Conservation (phyloP, 768 basidiomycete species). For the Amylocystis lapponica region DNA sequence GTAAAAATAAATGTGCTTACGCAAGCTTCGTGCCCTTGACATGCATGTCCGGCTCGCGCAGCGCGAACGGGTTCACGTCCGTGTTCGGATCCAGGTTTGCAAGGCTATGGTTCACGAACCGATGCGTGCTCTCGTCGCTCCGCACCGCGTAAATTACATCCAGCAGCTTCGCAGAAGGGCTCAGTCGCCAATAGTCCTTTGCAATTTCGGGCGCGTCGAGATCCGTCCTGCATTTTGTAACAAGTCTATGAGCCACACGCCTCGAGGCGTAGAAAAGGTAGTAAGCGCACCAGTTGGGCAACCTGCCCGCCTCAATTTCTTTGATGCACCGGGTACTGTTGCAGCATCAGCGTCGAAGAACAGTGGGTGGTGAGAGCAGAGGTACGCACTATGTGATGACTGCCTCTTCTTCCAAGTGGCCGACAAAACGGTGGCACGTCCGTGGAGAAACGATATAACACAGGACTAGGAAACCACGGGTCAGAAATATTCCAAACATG, state of each 20-base stretch:
- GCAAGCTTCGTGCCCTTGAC: constrained; percentile 72
- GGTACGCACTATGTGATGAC: constrained; percentile 77
- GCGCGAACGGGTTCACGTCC: constrained; percentile 87
- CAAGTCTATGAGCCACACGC: neutral
- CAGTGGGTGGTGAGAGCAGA: constrained; percentile 5
- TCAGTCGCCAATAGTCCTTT: constrained; percentile 91
- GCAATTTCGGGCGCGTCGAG: constrained; percentile 81
- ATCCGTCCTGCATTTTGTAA: constrained; percentile 43
- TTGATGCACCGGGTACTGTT: constrained; percentile 72
- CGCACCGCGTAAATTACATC: constrained; percentile 91
- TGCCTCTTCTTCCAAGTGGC: constrained; percentile 91
- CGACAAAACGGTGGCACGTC: constrained; percentile 88
- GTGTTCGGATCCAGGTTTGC: constrained; percentile 73
- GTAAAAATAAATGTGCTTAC: constrained; percentile 32
- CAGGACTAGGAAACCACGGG: constrained; percentile 41
- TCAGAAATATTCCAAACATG: neutral
- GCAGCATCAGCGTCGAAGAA: constrained; percentile 12
- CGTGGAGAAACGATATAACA: constrained; percentile 73
- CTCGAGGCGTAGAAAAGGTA: neutral
- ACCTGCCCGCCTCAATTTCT: constrained; percentile 74
- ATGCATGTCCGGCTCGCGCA: constrained; percentile 84
- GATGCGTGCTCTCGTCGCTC: constrained; percentile 89
- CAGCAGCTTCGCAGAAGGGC: constrained; percentile 64
- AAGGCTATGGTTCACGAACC: constrained; percentile 94
- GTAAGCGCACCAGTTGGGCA: constrained; percentile 67